Evolutionary conservation across 768 basidiomycete species (phyloP).

Genomic region (Podaxis sp.): DNA sequence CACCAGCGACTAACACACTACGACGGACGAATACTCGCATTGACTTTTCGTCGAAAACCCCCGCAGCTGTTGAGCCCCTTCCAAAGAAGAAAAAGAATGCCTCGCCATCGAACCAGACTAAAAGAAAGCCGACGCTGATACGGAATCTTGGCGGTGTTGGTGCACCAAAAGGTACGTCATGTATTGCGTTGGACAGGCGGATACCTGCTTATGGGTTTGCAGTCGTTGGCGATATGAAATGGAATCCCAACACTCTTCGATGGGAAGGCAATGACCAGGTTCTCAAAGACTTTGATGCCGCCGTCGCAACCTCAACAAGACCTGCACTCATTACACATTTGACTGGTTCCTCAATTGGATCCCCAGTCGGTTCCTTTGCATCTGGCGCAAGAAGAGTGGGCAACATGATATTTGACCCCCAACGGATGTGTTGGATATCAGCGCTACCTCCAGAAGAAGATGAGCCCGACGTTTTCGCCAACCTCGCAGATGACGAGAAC

Average conservation of each 20-base stretch:
- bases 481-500: slow-evolving; percentile 89
- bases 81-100: slow-evolving; percentile 56
- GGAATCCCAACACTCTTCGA: slow-evolving; percentile 86
- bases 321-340: slow-evolving; percentile 96
- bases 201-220: slow-evolving; percentile 19
- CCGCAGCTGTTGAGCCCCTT: slow-evolving; percentile 30
- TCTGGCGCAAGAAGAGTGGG: slow-evolving; percentile 89
- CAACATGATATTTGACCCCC: slow-evolving; percentile 97
- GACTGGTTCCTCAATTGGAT: slow-evolving; percentile 83
- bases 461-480: slow-evolving; percentile 94
- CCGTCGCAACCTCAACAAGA: slow-evolving; percentile 78
- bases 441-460: slow-evolving; percentile 84
- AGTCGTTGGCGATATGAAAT: slow-evolving; percentile 97
- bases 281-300: slow-evolving; percentile 87
- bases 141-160: slow-evolving; percentile 71
- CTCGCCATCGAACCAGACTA: slow-evolving; percentile 42
- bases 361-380: slow-evolving; percentile 71
- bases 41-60: slow-evolving; percentile 47
- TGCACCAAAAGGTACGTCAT: slow-evolving; percentile 69
- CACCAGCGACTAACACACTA: slow-evolving; percentile 50
- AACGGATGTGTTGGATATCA: slow-evolving; percentile 94
- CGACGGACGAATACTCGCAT: slow-evolving; percentile 56
- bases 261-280: slow-evolving; percentile 98
- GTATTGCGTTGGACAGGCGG: slow-evolving; percentile 1
- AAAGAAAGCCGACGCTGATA: slow-evolving; percentile 84